Evolutionary conservation across 2,329 filamentous ascomycete species (phyloP), one percentile per base, ranked within the genome.

Genomic region (Ceratocystis colombiana): DNA sequence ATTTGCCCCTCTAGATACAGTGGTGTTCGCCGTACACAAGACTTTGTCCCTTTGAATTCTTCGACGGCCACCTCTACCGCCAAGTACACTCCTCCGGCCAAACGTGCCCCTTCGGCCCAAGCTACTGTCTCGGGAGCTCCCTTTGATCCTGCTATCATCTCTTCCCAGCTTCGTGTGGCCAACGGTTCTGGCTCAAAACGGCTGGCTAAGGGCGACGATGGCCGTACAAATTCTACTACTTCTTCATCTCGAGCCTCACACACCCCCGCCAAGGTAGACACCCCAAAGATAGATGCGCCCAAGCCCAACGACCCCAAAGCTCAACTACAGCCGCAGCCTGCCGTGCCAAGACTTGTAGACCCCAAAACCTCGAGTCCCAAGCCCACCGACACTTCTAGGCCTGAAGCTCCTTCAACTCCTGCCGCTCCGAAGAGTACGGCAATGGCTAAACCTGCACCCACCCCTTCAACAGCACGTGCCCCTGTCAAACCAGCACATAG

Each of bases 71-170:
- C 64, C 64, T 17, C 48, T 48, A 59, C 65, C 41, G 62, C 61
- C 28, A 93, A 90, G 75, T 99, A 99, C 75, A 96, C 88, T 0
- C 93, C 94, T 44, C 94, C 94, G 3, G 93, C 90, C 20, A 84
- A 90, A 74, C 85, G 94, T 71, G 88, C 92, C 7, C 89, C 90
- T 20, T 84, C 88, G 41, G 85, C 81, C 30, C 84, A 89, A 69
- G 79, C 90, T 3, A 89, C 87, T 7, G 86, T 92, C 25, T 82
- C 85, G 70, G 88, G 90, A 55, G 89, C 85, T 50, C 89, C 89
- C 15, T 83, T 93, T 63, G 90, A 96, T 73, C 90, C 90, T 68
- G 89, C 92, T 44, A 96, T 96, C 72, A 95, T 96, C 72, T 93
- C 90, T 5, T 87, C 90, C n/a, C 87, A 91, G 72, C 79, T 96